Conservation (phyloP, 345 rosid species). For the Erucastrum elatum region DNA sequence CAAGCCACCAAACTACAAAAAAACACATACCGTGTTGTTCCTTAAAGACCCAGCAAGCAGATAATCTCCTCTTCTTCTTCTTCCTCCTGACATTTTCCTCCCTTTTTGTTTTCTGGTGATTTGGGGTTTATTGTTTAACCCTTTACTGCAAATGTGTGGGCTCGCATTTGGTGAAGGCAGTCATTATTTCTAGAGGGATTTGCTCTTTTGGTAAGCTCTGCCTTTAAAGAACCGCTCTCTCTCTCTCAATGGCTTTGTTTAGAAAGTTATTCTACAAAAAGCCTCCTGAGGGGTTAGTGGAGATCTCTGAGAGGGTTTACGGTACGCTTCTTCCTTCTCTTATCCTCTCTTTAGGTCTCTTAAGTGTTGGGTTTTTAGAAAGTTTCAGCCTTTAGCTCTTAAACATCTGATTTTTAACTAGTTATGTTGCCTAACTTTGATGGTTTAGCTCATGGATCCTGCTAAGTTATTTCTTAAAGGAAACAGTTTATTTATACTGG, state of each 20-base stretch:
- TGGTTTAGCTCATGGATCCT: conserved; percentile 11
- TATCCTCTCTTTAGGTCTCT: background rate
- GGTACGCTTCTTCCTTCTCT: conserved; percentile 46
- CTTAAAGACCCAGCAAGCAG: conserved; percentile 63
- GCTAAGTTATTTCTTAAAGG: background rate
- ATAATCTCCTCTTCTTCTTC: conserved; percentile 30
- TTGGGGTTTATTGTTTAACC: conserved; percentile 28
- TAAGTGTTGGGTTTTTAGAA: conserved; percentile 24
- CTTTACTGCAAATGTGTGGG: conserved; percentile 30
- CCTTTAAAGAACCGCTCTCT: conserved; percentile 23
- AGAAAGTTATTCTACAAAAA: conserved; percentile 69
- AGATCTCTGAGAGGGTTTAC: conserved; percentile 80
- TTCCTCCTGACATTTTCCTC: conserved; percentile 40
- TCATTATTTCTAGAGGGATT: conserved; percentile 33
- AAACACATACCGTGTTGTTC: conserved; percentile 42
- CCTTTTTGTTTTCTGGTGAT: conserved; percentile 28
- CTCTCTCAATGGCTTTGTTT: conserved; percentile 61
- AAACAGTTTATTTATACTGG: background rate
- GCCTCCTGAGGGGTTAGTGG: conserved; percentile 77
- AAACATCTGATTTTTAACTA: background rate
- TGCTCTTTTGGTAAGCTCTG: conserved; percentile 2
- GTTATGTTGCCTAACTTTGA: background rate
- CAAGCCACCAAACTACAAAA: conserved; percentile 42
- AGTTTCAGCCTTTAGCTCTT: conserved; percentile 5
- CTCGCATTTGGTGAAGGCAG: conserved; percentile 29